Base-by-base conservation (phyloP, 2,329 filamentous ascomycete genomes). In the Xylaria digitata region DNA sequence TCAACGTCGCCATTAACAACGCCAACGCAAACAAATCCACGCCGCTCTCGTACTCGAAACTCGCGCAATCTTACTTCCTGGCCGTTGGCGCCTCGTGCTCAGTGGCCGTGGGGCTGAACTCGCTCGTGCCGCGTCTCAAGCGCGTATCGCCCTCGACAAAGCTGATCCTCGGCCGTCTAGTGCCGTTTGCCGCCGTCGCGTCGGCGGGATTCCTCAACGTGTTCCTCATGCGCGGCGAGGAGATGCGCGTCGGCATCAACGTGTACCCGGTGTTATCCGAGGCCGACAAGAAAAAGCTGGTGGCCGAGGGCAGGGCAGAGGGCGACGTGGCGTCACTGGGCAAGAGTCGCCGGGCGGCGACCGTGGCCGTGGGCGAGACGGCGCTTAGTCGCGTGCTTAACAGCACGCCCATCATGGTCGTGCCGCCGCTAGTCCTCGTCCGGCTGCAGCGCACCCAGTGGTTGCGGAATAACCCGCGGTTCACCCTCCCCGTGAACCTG, bases 1-100 rank as follows among this genome's bases (percentile, higher is more conserved):
- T 99, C 74, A 99, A 99, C 79, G 96, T 99, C 32, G 95, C 93
- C 72, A 95, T 99, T 85, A 99, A 99, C 86, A 94, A 89, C 78
- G 92, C 95, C 77, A 99, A 99, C 80, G 93, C 95, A 70, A 99
- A 99, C 87, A 99, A 99, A 81, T 97, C 94, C 45, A 94, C 93
- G 2, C 93, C 95, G 0, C 87, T 98, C 70, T 92, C 92, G 21
- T 91, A 89, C 66, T 87, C 88, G 23, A 92, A 93, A 72, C 90
- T 99, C 69, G 87, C 90, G 69, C 90, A 97, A 80, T 97, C 94
- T 58, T 99, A 98, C 84, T 87, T 92, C 77, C 86, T 97, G 68
- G 96, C 96, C 61, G 96, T 99, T 21, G 90, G 92, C 63, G 95
- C 96, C 37, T 97, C 93, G 15, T 99, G 96, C 82, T 92, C 92